A percentile compares a stretch with the other conserved stretches of the same genome.
Evolutionary conservation across 495 filamentous ascomycete species (phyloP).

Genomic region (Sordaria brevicollis): DNA sequence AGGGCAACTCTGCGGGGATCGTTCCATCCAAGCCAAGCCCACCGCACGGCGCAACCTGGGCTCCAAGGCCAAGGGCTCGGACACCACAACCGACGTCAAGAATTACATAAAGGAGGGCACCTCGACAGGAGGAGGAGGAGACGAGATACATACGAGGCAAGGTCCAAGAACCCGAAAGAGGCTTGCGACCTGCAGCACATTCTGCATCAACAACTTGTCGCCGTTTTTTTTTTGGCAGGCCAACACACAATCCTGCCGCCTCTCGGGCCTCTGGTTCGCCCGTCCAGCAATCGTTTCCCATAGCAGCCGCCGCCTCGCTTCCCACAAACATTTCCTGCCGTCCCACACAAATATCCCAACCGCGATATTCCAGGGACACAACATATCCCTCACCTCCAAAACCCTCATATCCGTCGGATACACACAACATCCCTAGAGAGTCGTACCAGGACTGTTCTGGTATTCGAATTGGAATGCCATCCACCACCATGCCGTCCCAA

Average conservation of each 20-base stretch:
- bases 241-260: background rate
- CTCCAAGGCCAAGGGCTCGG: background rate
- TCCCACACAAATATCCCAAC: background rate
- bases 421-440: background rate
- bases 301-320: background rate
- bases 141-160: background rate
- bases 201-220: background rate
- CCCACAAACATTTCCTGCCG: background rate
- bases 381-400: background rate
- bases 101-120: background rate
- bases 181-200: background rate
- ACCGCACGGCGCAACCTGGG: background rate
- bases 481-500: conserved; percentile 57
- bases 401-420: background rate
- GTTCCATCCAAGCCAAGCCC: background rate
- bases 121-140: background rate
- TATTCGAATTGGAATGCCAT: background rate
- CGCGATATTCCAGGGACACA: background rate
- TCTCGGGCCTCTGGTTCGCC: background rate
- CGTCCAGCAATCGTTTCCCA: background rate
- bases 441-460: background rate
- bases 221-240: background rate
- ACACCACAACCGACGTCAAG: background rate
- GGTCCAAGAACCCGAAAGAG: background rate
- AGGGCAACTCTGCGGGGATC: background rate